A percentile compares a stretch with the other conserved stretches of the same genome.
These are phyloP conservation scores for Pelargonium fulgidum DNA, from an alignment of 441 rosid species.

Conservation along the genomic window DNA sequence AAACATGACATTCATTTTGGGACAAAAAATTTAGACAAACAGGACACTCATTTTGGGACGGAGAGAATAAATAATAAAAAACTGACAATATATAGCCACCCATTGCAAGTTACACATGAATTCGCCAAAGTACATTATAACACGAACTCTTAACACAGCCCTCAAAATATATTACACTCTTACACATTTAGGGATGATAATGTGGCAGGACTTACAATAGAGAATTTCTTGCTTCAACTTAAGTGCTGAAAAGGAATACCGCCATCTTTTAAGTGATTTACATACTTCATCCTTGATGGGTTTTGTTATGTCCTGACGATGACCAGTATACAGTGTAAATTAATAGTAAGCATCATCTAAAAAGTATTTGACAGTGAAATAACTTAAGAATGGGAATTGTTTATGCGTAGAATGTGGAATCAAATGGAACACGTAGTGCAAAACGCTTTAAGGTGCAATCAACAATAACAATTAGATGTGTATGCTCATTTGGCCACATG, in stretches of 20 bases:
- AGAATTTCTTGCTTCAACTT: conserved; percentile 89
- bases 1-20: too few species aligned
- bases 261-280: conserved; percentile 70
- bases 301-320: conserved; percentile 70
- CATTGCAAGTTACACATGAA: conserved; percentile 4
- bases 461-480: not conserved
- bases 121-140: not conserved
- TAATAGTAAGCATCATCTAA: conserved; percentile 2
- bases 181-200: conserved; percentile 2
- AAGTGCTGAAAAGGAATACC: conserved; percentile 72
- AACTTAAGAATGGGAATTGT: not conserved
- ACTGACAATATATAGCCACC: not conserved
- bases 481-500: not conserved
- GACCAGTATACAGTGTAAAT: conserved; percentile 10
- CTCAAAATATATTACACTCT: not conserved
- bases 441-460: not conserved
- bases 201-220: conserved; percentile 57
- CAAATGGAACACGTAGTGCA: not conserved
- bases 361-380: not conserved
- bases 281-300: conserved; percentile 80
- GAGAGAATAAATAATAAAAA: too few species aligned
- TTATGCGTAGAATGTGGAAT: not conserved
- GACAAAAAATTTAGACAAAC: too few species aligned
- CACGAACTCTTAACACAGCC: not conserved
- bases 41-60: too few species aligned